Base-by-base conservation (phyloP, 2,329 filamentous ascomycete genomes). In the Pseudogymnoascus sp. region DNA sequence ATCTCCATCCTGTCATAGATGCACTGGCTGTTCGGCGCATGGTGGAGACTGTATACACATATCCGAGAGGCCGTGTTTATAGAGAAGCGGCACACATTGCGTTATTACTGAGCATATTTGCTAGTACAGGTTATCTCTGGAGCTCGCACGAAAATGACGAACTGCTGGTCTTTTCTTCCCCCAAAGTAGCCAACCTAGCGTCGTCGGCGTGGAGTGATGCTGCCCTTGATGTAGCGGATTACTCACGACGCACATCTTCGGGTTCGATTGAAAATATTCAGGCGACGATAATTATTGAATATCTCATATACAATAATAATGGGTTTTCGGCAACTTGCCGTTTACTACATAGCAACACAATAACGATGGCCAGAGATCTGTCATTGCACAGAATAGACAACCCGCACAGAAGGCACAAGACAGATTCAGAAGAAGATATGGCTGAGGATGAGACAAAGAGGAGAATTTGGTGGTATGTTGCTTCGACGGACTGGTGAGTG, bases 401-500 rank as follows among this genome's bases (percentile, higher is more conserved):
- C 3, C 37, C 60, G 4, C 61, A 67, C 63, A 73, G 64, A 66
- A 68, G 60, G 60, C 63, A 34, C 13, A 61, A 66, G 62, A 67
- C 62, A 62, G 68, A 57, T 61, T 63, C 61, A 11, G 14, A 65
- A 8, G 64, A 70, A 14, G 66, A 72, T 34, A 68, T 71, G 14
- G 65, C 75, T 6, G 67, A 69, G n/a, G 67, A 73, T 6, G 77
- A 78, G 60, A 71, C 75, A 2, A 72, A 73, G 25, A 66, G 77
- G 34, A 73, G 77, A n/a, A 67, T 77, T 2, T 78, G 76, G 77
- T 78, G 76, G 76, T 76, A 78, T 68, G 64, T 78, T 6, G 72
- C 70, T 21, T 68, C 72, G 8, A 73, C 72, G 39, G 76, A 78
- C 62, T 78, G 75, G 75, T 74, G 68, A 60, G 68, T 61, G 6